Conservation (phyloP, 441 rosid species). For the Adansonia madagascariensis region DNA sequence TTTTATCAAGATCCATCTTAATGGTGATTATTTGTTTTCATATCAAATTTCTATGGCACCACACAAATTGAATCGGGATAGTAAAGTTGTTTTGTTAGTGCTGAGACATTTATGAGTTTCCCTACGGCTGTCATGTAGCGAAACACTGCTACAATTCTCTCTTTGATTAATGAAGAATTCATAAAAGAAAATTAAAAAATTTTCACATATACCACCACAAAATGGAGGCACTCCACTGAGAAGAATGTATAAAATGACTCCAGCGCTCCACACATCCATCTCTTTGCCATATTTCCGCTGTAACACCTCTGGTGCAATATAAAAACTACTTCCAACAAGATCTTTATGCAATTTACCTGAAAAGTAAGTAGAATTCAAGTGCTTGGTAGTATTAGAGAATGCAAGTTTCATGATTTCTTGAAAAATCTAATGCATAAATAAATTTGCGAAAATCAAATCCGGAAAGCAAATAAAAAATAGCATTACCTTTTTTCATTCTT, state of each 20-base stretch:
- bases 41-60: not conserved
- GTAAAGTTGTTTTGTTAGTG: not conserved
- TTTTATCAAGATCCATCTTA: constrained; percentile 6
- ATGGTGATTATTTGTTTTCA: not conserved
- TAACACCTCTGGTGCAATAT: constrained; percentile 70
- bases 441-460: constrained; percentile 14
- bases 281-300: constrained; percentile 56
- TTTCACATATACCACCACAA: constrained; percentile 57
- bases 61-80: not conserved
- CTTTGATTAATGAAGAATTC: not conserved
- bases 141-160: not conserved
- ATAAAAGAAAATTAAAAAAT: not conserved
- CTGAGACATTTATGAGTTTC: not conserved
- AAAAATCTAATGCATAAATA: not conserved
- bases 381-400: not conserved
- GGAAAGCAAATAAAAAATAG: not conserved
- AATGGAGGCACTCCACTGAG: constrained; percentile 69
- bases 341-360: constrained; percentile 56
- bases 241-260: constrained; percentile 70
- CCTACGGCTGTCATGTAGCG: not conserved
- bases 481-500: not conserved
- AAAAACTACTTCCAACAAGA: constrained; percentile 61
- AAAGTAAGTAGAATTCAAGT: constrained; percentile 13
- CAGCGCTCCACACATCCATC: constrained; percentile 75
- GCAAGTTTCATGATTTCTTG: not conserved